phyloP scores from a whole-genome alignment of 1,284 basidiomycete species.

The Heterobasidion annosum region DNA sequence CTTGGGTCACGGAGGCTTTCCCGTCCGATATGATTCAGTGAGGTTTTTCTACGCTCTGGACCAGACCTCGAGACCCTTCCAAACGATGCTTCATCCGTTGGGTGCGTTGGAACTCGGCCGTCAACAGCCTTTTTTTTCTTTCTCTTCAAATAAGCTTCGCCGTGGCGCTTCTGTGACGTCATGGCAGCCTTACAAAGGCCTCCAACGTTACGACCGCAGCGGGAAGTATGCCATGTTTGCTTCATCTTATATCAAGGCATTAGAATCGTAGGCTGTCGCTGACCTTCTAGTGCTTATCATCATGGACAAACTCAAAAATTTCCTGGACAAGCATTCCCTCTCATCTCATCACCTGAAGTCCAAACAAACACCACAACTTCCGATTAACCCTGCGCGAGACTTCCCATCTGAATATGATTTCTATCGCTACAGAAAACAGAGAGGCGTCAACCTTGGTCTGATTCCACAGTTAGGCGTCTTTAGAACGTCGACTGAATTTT shows the following conservation, averaged over 20 bases:
- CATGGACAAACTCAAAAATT: conserved; percentile 3
- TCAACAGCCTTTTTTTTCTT: too few relatives aligned
- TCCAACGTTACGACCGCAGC: too few relatives aligned
- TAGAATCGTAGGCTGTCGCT: too few relatives aligned
- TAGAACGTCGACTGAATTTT: neutral
- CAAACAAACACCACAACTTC: neutral
- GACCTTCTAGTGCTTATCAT: neutral
- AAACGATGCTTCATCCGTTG: too few relatives aligned
- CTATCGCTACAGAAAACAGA: conserved; percentile 67
- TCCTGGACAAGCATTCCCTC: neutral
- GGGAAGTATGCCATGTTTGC: too few relatives aligned
- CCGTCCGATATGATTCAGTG: too few relatives aligned
- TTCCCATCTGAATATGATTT: conserved; percentile 26
- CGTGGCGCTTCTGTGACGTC: too few relatives aligned
- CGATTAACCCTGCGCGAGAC: neutral
- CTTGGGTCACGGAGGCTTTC: too few relatives aligned
- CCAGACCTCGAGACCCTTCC: neutral
- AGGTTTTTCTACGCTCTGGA: neutral
- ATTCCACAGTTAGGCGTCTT: neutral
- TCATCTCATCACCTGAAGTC: neutral
- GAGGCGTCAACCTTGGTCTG: conserved; percentile 77
- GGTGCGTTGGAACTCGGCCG: too few relatives aligned
- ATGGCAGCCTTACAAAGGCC: too few relatives aligned
- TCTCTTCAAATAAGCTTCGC: too few relatives aligned
- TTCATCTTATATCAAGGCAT: too few relatives aligned